Percentiles rank a stretch among this genome's conserved stretches.
phyloP scores from a whole-genome alignment of 2,329 filamentous ascomycete genomes.

The Penicillium sp. region DNA sequence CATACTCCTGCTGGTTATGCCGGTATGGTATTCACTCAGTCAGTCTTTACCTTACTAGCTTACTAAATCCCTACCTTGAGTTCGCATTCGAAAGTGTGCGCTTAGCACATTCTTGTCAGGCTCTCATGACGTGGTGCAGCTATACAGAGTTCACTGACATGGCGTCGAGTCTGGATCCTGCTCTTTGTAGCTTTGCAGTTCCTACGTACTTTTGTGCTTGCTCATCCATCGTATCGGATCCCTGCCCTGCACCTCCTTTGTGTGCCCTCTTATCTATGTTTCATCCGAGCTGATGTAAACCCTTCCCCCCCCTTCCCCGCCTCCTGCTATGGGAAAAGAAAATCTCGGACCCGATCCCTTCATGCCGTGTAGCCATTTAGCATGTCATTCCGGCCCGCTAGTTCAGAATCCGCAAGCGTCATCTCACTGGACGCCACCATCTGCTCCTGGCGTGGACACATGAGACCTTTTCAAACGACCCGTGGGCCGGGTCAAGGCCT shows the following conservation, averaged over 20 bases:
- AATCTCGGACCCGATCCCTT: slow-evolving; percentile 5
- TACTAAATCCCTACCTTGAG: not conserved
- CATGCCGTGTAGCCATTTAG: slow-evolving; percentile 19
- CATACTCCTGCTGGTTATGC: not conserved
- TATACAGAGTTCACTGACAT: slow-evolving; percentile 2
- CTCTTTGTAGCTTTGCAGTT: not conserved
- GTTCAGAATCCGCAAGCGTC: not conserved
- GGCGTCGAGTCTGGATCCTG: slow-evolving; percentile 14
- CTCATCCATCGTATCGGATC: not conserved
- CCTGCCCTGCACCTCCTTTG: not conserved
- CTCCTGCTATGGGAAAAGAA: not conserved
- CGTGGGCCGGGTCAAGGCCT: not conserved
- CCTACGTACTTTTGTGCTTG: slow-evolving; percentile 2
- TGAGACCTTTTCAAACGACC: slow-evolving; percentile 1
- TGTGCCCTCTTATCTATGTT: not conserved
- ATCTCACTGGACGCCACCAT: slow-evolving; percentile 14
- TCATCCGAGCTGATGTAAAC: not conserved
- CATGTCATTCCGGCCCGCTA: slow-evolving; percentile 14
- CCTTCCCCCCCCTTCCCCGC: not conserved
- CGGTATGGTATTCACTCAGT: not conserved
- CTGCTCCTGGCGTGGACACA: slow-evolving; percentile 5
- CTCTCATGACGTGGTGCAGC: slow-evolving; percentile 13
- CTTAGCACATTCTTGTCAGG: not conserved
- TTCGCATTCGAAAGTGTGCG: not conserved
- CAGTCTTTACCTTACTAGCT: not conserved